Percentiles rank a stretch among this genome's conserved stretches.
phyloP scores from a whole-genome alignment of 306 rosid genomes.

The Castanea sativa region DNA sequence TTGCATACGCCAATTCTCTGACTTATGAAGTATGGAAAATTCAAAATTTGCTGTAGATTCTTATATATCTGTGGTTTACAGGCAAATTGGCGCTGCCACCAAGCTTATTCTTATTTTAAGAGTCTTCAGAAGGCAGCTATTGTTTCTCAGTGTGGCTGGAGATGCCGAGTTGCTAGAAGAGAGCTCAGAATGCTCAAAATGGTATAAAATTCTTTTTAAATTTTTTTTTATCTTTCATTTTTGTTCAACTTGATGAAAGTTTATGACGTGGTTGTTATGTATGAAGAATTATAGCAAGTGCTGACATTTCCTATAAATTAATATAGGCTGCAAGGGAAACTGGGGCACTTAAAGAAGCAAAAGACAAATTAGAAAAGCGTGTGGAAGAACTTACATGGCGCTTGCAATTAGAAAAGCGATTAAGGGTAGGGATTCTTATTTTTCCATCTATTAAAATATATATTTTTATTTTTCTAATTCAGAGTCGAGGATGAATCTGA shows the following conservation, averaged over 20 bases:
- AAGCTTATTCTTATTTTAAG: slow-evolving; percentile 73
- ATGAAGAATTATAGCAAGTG: slow-evolving; percentile 8
- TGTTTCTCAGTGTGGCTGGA: slow-evolving; percentile 95
- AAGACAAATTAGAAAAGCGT: slow-evolving; percentile 97
- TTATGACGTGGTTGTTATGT: not conserved
- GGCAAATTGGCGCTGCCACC: slow-evolving; percentile 72
- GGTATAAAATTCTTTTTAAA: slow-evolving; percentile 40
- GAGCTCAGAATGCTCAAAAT: slow-evolving; percentile 95
- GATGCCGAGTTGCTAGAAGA: slow-evolving; percentile 82
- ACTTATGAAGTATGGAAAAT: too few relatives aligned
- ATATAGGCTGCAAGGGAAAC: slow-evolving; percentile 97
- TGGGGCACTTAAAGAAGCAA: slow-evolving; percentile 98
- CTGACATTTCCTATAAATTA: slow-evolving; percentile 26
- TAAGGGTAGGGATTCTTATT: slow-evolving; percentile 59
- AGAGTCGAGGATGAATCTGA: slow-evolving; percentile 6
- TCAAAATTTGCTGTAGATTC: too few relatives aligned
- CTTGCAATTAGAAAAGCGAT: slow-evolving; percentile 93
- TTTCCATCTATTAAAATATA: not conserved
- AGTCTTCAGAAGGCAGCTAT: slow-evolving; percentile 80
- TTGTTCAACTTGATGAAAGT: too few relatives aligned
- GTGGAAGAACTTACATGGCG: slow-evolving; percentile 99
- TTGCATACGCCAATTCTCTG: too few relatives aligned
- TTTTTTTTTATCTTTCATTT: not conserved
- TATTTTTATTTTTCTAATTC: too few relatives aligned
- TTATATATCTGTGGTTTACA: slow-evolving; percentile 29